phyloP scores from a whole-genome alignment of 495 filamentous ascomycete species.

The Hypoxylon fuscum region DNA sequence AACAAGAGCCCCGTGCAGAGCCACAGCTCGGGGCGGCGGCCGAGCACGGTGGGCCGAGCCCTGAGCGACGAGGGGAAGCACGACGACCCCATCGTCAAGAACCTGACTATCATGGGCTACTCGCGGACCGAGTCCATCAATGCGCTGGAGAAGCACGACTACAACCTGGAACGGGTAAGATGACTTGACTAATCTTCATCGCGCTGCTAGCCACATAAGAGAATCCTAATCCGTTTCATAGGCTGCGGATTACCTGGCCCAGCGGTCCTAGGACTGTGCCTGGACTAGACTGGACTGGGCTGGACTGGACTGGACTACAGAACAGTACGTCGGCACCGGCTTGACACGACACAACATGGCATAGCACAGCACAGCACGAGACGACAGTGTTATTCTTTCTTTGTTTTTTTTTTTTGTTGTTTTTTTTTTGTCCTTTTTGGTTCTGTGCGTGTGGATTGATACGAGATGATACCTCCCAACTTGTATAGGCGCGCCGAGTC shows the following conservation, averaged over 20 bases:
- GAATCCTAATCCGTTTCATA: slow-evolving; percentile 46
- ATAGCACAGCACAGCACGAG: no score
- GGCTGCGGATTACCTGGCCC: slow-evolving; percentile 60
- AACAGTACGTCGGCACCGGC: no score
- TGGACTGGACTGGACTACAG: slow-evolving; percentile 14
- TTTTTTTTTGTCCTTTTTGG: no score
- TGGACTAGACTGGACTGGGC: slow-evolving; percentile 16
- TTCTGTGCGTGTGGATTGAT: no score
- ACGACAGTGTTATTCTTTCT: no score
- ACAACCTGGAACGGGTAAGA: slow-evolving; percentile 92
- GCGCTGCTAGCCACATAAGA: no score
- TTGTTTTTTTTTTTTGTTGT: slow-evolving; percentile 28
- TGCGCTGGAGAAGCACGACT: slow-evolving; percentile 93
- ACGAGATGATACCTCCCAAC: slow-evolving; percentile 32
- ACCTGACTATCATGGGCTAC: slow-evolving; percentile 92
- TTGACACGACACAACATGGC: no score
- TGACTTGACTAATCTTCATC: slow-evolving; percentile 21
- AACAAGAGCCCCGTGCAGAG: slow-evolving; percentile 45
- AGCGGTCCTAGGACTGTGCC: slow-evolving; percentile 50
- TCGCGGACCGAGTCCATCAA: slow-evolving; percentile 76
- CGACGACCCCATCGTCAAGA: slow-evolving; percentile 91
- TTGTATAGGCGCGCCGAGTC: slow-evolving; percentile 33
- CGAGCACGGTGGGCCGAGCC: slow-evolving; percentile 64
- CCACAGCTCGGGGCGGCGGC: slow-evolving; percentile 50
- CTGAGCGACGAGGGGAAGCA: slow-evolving; percentile 78